Base-by-base conservation (phyloP, 2,329 filamentous ascomycete genomes). In the Aspergillus sp. region DNA sequence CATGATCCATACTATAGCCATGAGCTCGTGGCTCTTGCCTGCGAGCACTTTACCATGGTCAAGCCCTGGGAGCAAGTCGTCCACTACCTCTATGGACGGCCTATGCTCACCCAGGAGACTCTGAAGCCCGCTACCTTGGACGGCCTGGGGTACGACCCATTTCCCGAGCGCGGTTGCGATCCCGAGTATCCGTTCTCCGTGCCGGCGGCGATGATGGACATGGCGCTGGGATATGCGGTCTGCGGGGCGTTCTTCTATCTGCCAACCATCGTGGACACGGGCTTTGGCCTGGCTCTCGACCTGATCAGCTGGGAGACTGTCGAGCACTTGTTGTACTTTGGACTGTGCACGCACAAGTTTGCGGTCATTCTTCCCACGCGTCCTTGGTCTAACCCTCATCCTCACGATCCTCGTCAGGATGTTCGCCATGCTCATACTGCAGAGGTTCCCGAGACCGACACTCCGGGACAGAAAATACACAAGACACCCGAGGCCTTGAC, bases 151-250 rank as follows among this genome's bases (percentile, higher is more conserved):
- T 69, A 68, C 31, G 50, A 54, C 15, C 54, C 54, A 2, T 15
- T 31, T 17, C 23, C 54, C 19, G 41, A n/a, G 52, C 52, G 9
- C 46, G 59, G 25, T 19, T 22, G 45, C 28, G 50, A 34, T 2
- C 52, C 34, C 13, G 31, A 58, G 2, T 55, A 57, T 19, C 55
- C 63, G 2, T 67, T 67, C 23, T 59, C 63, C 8, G 41, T 69
- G 30, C 67, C 61, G 22, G 60, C 51, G 13, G 67, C 68, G 11
- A 67, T 67, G 59, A 65, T 70, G 22, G 71, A 74, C 30, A 67
- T 77, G 34, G 68, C 70, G 15, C 43, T 76, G 7, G 74, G 70
- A 57, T 77, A 77, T 58, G 71, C 69, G 17, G 61, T 66, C 2
- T 68, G 68, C 0, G 75, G 74, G 0, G 69, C 71, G 0, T 77